A percentile compares a stretch with the other conserved stretches of the same genome.
These are phyloP conservation scores for Sordariomycetes sp. DNA, from an alignment of 2,329 filamentous ascomycete species.

Conservation along the genomic window DNA sequence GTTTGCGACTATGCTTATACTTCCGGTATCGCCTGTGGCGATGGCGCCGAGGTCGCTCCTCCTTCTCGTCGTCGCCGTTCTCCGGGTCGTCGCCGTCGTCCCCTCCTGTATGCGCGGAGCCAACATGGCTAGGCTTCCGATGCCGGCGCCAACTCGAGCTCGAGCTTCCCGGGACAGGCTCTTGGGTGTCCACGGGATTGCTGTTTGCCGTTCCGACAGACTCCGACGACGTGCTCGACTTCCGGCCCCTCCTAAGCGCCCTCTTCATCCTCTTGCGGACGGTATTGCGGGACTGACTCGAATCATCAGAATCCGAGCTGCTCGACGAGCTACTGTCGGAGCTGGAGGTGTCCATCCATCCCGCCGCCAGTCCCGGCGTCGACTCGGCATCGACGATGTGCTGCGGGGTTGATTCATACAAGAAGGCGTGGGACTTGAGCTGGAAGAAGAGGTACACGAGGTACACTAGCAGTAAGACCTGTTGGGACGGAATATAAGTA, in stretches of 20 bases:
- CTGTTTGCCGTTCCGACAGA: constrained; percentile 17
- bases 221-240: constrained; percentile 66
- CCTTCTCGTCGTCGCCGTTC: constrained; percentile 24
- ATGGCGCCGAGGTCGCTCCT: constrained; percentile 22
- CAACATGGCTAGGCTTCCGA: not conserved
- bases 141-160: not conserved
- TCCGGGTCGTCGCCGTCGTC: not conserved
- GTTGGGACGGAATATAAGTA: not conserved
- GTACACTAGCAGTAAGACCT: constrained; percentile 74
- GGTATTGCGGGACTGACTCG: constrained; percentile 33
- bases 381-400: constrained; percentile 88
- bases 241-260: constrained; percentile 65
- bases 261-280: constrained; percentile 67
- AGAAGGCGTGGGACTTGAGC: constrained; percentile 82
- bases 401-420: constrained; percentile 88
- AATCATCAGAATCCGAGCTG: constrained; percentile 40
- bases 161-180: not conserved
- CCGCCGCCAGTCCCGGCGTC: constrained; percentile 72
- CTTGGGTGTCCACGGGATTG: constrained; percentile 6
- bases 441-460: constrained; percentile 79
- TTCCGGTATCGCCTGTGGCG: constrained; percentile 16
- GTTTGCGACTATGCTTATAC: constrained; percentile 24
- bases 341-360: constrained; percentile 66
- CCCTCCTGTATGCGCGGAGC: not conserved
- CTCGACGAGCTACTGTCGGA: constrained; percentile 40